Conservation (phyloP, 441 rosid genomes). For the Pelargonium exstipulatum region DNA sequence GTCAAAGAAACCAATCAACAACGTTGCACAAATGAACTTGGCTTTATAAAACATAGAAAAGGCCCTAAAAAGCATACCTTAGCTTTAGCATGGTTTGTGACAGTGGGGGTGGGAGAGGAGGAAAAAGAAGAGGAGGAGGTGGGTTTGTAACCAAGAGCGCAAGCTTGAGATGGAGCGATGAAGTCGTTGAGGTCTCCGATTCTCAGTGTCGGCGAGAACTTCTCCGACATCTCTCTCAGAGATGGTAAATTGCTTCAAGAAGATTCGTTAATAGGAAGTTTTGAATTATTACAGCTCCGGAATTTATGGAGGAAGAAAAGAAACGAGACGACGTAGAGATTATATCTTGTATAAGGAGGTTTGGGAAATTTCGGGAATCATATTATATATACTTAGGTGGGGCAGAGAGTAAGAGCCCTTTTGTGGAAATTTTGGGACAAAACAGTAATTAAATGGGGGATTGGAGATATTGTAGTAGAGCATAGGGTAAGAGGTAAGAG, state of each 20-base stretch:
- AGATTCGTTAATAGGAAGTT: neutral
- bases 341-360: no score
- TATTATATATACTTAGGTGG: no score
- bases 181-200: constrained; percentile 92
- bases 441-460: no score
- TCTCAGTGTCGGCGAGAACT: constrained; percentile 77
- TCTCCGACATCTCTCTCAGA: constrained; percentile 60
- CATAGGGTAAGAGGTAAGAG: no score
- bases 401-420: no score
- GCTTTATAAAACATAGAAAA: no score
- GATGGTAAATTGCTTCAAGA: neutral
- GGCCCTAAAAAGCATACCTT: constrained; percentile 32
- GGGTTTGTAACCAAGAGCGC: constrained; percentile 59
- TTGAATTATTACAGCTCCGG: neutral
- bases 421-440: no score
- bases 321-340: no score
- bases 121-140: constrained; percentile 3
- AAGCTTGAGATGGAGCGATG: constrained; percentile 87
- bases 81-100: constrained; percentile 40
- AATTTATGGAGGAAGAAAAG: neutral
- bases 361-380: no score
- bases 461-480: no score
- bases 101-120: neutral
- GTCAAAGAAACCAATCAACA: no score
- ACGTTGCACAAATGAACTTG: no score